A percentile compares a stretch with the other conserved stretches of the same genome.
Evolutionary conservation across 202 grass and related monocot species (phyloP).

Genomic region (Schoenoplectus tabernaemontani): DNA sequence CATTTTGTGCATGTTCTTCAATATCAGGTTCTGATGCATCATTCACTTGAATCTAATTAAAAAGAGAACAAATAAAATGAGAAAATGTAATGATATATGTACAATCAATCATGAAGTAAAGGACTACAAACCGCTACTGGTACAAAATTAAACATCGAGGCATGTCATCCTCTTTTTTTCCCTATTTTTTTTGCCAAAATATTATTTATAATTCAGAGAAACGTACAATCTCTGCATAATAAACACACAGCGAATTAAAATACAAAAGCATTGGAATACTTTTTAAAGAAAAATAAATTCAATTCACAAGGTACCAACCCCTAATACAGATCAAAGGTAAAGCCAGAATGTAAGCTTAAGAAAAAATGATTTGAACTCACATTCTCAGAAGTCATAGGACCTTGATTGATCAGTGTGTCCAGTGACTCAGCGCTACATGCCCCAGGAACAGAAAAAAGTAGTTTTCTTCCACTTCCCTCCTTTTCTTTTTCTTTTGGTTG

Average conservation of each 20-base stretch:
- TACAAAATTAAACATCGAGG: not conserved
- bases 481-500: constrained; percentile 1
- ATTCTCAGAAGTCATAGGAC: constrained; percentile 1
- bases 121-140: not conserved
- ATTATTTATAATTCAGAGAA: not conserved
- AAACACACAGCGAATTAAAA: not conserved
- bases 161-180: not conserved
- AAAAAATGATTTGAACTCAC: not conserved
- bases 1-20: constrained; percentile 8
- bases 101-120: not conserved
- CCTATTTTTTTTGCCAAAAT: not conserved
- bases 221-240: not conserved
- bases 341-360: not conserved
- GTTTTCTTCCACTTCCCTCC: not conserved
- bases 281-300: not conserved
- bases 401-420: not conserved
- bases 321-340: not conserved
- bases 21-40: not conserved
- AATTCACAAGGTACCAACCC: not conserved
- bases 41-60: constrained; percentile 12
- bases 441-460: not conserved
- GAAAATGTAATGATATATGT: not conserved
- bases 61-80: not conserved
- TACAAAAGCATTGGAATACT: not conserved
- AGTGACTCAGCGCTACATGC: not conserved